Evolutionary conservation across 2,329 filamentous ascomycete species (phyloP).

Genomic region (Colletotrichum scovillei): DNA sequence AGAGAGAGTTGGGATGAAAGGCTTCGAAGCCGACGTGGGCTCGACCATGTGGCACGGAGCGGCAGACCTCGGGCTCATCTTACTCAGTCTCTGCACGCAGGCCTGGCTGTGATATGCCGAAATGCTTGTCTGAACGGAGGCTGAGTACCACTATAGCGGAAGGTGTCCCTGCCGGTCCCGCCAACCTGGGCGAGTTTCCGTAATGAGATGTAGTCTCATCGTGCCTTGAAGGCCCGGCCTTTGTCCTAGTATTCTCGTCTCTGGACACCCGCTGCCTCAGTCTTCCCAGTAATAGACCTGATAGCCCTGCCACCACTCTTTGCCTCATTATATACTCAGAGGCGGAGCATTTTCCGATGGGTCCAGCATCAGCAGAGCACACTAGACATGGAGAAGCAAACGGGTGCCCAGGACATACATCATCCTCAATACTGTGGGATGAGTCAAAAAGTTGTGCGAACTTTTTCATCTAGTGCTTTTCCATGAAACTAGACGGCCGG

Average conservation of each 20-base stretch:
- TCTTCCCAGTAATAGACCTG: not conserved
- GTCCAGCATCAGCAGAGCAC: slow-evolving; percentile 59
- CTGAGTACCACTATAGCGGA: not conserved
- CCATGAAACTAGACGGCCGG: slow-evolving; percentile 72
- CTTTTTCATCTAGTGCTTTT: slow-evolving; percentile 64
- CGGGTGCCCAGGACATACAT: slow-evolving; percentile 70
- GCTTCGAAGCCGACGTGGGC: slow-evolving; percentile 43
- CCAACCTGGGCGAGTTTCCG: not conserved
- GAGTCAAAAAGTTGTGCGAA: slow-evolving; percentile 71
- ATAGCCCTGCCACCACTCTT: slow-evolving; percentile 31
- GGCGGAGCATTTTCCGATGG: slow-evolving; percentile 64
- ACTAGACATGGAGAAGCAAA: slow-evolving; percentile 76
- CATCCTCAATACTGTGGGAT: slow-evolving; percentile 70
- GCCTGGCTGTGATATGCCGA: not conserved
- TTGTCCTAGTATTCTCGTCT: not conserved
- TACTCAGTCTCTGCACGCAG: not conserved
- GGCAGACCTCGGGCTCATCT: not conserved
- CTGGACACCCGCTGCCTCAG: not conserved
- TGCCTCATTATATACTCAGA: slow-evolving; percentile 54
- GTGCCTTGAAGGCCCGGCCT: not conserved
- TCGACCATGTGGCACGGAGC: slow-evolving; percentile 37
- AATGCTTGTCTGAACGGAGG: not conserved
- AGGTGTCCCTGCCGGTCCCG: not conserved
- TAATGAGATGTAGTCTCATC: not conserved
- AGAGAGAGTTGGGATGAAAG: slow-evolving; percentile 44